Conservation (phyloP, 75 land plant genomes). For the Pseudotsuga menziesii region DNA sequence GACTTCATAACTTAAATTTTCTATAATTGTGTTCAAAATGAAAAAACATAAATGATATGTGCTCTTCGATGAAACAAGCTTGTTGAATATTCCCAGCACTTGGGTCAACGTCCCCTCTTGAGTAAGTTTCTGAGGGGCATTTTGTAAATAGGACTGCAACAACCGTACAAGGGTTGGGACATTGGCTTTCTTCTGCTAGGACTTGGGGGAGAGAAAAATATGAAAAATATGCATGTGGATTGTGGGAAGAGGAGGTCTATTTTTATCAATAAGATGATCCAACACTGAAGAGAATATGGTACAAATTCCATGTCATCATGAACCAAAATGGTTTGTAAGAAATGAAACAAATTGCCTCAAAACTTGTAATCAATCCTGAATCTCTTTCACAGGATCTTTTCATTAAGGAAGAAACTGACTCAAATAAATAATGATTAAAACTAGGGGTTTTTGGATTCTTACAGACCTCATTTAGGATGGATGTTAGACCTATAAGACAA, state of each 20-base stretch:
- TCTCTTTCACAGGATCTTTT: constrained; percentile 68
- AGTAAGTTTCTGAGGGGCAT: constrained; percentile 71
- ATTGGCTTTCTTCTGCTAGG: constrained; percentile 78
- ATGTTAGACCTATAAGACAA: constrained; percentile 54
- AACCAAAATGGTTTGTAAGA: constrained; percentile 64
- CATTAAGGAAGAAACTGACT: constrained; percentile 79
- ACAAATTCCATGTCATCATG: constrained; percentile 80
- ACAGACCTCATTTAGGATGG: constrained; percentile 65
- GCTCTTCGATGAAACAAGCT: constrained; percentile 48
- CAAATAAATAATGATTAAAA: constrained; percentile 95
- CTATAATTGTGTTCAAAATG: constrained; percentile 86
- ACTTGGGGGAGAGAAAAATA: constrained; percentile 47
- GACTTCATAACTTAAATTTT: constrained; percentile 68
- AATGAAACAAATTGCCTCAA: constrained; percentile 79
- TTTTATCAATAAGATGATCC: constrained; percentile 88
- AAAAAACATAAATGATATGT: constrained; percentile 86
- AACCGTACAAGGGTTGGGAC: constrained; percentile 91
- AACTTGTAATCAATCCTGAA: constrained; percentile 48
- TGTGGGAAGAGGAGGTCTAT: constrained; percentile 58
- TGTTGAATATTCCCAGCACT: constrained; percentile 80
- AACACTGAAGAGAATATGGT: constrained; percentile 92
- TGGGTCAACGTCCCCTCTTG: constrained; percentile 53
- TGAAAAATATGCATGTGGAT: constrained; percentile 68
- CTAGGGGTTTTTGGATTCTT: constrained; percentile 89
- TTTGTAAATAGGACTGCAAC: constrained; percentile 86